A percentile compares a stretch with the other conserved stretches of the same genome.
Evolutionary conservation across 768 basidiomycete species (phyloP).

Genomic region (Amanita polypyramis): DNA sequence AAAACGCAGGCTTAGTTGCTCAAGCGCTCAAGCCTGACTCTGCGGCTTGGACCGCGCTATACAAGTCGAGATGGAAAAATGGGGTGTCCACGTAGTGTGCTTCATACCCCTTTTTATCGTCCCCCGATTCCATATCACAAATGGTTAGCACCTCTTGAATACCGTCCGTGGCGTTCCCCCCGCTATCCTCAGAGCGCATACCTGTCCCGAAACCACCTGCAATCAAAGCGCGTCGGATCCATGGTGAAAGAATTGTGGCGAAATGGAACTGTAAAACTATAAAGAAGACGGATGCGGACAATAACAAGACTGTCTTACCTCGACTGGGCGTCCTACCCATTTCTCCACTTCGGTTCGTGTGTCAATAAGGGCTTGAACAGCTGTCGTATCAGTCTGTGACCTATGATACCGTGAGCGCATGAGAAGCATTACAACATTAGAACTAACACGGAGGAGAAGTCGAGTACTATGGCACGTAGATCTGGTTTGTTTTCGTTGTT

Average conservation of each 20-base stretch:
- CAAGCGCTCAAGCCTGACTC: conserved; percentile 32
- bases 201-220: conserved; percentile 89
- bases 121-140: conserved; percentile 24
- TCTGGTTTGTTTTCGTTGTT: conserved; percentile 53
- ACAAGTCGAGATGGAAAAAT: conserved; percentile 88
- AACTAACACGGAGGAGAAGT: conserved; percentile 75
- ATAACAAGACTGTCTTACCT: conserved; percentile 30
- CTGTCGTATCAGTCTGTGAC: conserved; percentile 86
- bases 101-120: conserved; percentile 22
- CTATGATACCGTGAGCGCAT: conserved; percentile 23
- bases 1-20: background rate
- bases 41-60: conserved; percentile 59
- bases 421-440: background rate
- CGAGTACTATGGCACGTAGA: conserved; percentile 82
- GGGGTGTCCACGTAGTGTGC: conserved; percentile 48
- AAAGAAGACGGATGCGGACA: background rate
- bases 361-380: conserved; percentile 85
- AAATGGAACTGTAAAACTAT: conserved; percentile 71
- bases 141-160: conserved; percentile 12
- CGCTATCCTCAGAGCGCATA: conserved; percentile 27
- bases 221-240: conserved; percentile 82
- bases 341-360: conserved; percentile 79
- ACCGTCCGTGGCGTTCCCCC: conserved; percentile 18
- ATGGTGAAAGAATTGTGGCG: conserved; percentile 82
- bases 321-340: conserved; percentile 70